Evolutionary conservation across 2,329 filamentous ascomycete genomes (phyloP).

Genomic region (Ascochyta pisi): DNA sequence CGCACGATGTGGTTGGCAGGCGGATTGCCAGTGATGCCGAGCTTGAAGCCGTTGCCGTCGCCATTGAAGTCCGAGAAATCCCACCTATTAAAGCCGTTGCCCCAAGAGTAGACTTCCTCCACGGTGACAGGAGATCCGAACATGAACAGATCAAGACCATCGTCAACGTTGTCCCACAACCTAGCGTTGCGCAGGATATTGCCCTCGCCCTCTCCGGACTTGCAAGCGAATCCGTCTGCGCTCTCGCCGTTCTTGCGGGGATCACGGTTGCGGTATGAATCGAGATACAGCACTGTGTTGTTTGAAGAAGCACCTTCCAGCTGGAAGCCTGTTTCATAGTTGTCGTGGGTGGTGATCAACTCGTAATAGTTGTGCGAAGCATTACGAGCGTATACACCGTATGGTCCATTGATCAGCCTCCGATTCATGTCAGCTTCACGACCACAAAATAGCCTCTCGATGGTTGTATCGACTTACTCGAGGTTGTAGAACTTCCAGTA

Average conservation of each 20-base stretch:
- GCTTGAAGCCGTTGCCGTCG: constrained; percentile 59
- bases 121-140: constrained; percentile 54
- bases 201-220: constrained; percentile 56
- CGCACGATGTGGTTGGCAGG: constrained; percentile 54
- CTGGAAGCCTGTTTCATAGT: constrained; percentile 51
- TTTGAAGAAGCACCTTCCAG: constrained; percentile 42
- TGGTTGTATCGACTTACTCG: neutral
- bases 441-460: neutral
- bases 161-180: constrained; percentile 61
- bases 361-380: constrained; percentile 49
- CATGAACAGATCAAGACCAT: constrained; percentile 55
- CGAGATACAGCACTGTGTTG: constrained; percentile 32
- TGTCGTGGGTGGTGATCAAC: constrained; percentile 47
- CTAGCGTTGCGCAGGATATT: constrained; percentile 56
- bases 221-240: constrained; percentile 59
- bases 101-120: constrained; percentile 55
- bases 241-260: constrained; percentile 61
- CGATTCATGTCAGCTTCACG: neutral
- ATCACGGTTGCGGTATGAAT: constrained; percentile 35
- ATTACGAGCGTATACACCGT: constrained; percentile 47
- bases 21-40: constrained; percentile 48
- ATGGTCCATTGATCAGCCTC: constrained; percentile 46
- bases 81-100: constrained; percentile 57
- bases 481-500: constrained; percentile 58
- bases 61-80: constrained; percentile 53